Conservation (phyloP, 768 basidiomycete species). For the Cystobasidium onofrii region DNA sequence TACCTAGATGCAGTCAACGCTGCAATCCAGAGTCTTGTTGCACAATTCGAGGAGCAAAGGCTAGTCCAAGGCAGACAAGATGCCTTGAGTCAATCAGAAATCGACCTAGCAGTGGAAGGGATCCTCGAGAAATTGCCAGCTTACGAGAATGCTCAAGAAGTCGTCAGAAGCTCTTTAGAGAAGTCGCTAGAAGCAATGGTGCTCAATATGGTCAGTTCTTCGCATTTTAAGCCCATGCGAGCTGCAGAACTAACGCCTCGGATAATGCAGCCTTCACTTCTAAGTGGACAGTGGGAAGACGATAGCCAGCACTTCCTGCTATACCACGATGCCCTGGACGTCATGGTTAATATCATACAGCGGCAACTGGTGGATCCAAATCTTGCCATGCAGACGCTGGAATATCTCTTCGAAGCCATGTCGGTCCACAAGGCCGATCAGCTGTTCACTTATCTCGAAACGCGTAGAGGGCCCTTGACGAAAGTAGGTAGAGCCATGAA, state of each 20-base stretch:
- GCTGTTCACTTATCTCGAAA: constrained; percentile 81
- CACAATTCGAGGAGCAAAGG: constrained; percentile 8
- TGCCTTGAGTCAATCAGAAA: background rate
- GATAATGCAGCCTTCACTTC: background rate
- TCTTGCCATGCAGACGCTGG: constrained; percentile 46
- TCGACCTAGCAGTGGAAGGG: background rate
- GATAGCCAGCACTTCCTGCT: constrained; percentile 18
- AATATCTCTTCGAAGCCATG: constrained; percentile 75
- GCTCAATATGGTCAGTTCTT: constrained; percentile 14
- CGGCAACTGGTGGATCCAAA: constrained; percentile 12
- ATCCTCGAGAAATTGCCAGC: constrained; percentile 13
- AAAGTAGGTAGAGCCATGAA: constrained; percentile 23
- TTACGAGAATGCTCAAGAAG: constrained; percentile 17
- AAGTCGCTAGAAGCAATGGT: constrained; percentile 21
- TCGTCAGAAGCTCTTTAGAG: constrained; percentile 4
- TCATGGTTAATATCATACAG: background rate
- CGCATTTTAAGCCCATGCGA: too few relatives aligned
- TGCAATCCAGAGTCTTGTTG: background rate
- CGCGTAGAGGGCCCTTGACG: constrained; percentile 61
- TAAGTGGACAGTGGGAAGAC: background rate
- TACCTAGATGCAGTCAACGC: constrained; percentile 4
- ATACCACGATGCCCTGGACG: constrained; percentile 24
- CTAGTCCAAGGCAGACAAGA: background rate
- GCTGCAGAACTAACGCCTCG: background rate
- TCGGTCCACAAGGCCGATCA: constrained; percentile 77